Evolutionary conservation across 2,329 filamentous ascomycete species (phyloP), one percentile per base, ranked within the genome.

Genomic region (Cercospora nicotianae): DNA sequence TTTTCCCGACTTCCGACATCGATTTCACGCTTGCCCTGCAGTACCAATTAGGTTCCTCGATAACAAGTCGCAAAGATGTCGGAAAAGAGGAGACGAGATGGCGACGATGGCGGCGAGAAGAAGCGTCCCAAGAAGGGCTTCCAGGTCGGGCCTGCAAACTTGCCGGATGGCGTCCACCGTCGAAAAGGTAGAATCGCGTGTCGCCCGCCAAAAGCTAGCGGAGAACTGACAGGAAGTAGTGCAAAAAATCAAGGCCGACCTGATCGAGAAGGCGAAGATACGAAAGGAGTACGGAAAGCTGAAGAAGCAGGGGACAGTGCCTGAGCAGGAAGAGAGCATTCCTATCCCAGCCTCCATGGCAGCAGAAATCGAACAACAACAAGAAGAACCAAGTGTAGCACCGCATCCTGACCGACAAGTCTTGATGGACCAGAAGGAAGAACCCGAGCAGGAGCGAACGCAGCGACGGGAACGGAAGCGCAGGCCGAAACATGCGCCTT

Each of bases 281-380:
- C 95, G 94, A 81, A 96, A 97, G 80, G 87, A 91, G 51, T 97
- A 97, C 78, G 91, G 91, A 70, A 97, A 97, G 80, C 83, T 97
- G 71, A 94, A 94, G 80, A 89, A 88, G 48, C 81, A 87, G 77
- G 71, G 72, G 18, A 71, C 73, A 36, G 67, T 73, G 23, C 64
- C 70, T 5, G 73, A 73, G 12, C 65, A 77, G 58, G 69, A 66
- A 26, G 76, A 78, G 55, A 65, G 66, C 26, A 67, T 79, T 18
- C 76, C 74, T n/a, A 57, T 70, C 55, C 76, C 76, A 13, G 76
- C 76, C 9, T 77, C 76, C 5, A 65, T 74, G 63, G 69, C 71
- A 62, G 58, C 60, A 51, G 53, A 75, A 31, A 67, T 69, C 64
- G 72, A 75, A 67, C 66, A 71, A 36, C 65, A 69, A 23, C 31